These are phyloP conservation scores for Cairneyella variabilis DNA, from an alignment of 495 filamentous ascomycete species.

Conservation along the genomic window DNA sequence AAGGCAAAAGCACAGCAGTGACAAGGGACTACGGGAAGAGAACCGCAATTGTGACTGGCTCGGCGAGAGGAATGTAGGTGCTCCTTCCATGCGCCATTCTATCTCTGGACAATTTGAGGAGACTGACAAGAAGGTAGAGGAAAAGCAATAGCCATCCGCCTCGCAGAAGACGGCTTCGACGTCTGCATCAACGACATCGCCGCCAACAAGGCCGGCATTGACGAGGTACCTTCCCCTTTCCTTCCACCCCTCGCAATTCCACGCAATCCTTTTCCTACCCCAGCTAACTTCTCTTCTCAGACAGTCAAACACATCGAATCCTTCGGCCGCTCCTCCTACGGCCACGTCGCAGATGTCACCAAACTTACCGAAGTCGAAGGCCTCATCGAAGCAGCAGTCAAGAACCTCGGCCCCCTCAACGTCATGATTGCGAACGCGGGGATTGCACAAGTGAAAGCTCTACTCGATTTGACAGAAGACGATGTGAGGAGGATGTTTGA, in stretches of 20 bases:
- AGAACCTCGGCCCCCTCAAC: conserved; percentile 47
- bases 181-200: conserved; percentile 57
- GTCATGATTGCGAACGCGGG: conserved; percentile 63
- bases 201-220: conserved; percentile 39
- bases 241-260: neutral
- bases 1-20: conserved; percentile 16
- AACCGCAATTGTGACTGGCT: conserved; percentile 56
- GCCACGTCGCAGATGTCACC: conserved; percentile 52
- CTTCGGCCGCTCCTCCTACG: conserved; percentile 39
- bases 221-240: conserved; percentile 31
- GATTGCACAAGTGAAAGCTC: conserved; percentile 48
- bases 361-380: conserved; percentile 41
- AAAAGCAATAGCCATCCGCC: conserved; percentile 54
- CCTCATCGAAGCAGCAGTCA: conserved; percentile 44
- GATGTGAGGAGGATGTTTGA: conserved; percentile 47
- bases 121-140: conserved; percentile 32
- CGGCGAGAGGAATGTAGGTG: conserved; percentile 47
- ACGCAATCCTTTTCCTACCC: neutral
- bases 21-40: conserved; percentile 26
- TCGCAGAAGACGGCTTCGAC: conserved; percentile 56
- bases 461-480: conserved; percentile 47
- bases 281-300: conserved; percentile 1
- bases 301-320: conserved; percentile 44
- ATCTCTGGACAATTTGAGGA: too few species aligned
- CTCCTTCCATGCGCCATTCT: too few species aligned